Evolutionary conservation across 331 rosid species (phyloP), one percentile per base, ranked within the genome.

Genomic region (Malus hybrid): DNA sequence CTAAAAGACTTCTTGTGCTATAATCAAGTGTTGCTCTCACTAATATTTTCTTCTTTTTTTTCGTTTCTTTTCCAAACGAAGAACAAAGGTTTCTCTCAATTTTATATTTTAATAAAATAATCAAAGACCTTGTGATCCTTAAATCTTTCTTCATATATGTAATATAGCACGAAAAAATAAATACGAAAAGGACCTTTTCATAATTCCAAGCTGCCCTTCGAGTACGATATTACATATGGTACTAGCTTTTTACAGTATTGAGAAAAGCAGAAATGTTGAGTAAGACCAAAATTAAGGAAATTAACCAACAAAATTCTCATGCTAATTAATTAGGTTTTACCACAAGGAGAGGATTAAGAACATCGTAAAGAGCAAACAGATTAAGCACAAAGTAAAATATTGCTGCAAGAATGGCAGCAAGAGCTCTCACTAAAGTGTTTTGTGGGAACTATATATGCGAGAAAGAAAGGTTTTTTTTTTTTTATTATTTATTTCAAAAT

Each of bases 381-480:
- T 81, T 44, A 28, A 85, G 82, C 5, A 81, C 6, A 15, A 82
- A 69, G 56, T 88, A 83, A 29, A 80, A 32, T n/a, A 78, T 28
- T 29, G 84, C 74, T 44, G 88, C 88, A 66, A 66, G 18, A 4
- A 72, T 72, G 72, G 67, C 84, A 5, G 88, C 79, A 0, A 88
- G 88, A 44, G 92, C 78, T 33, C 84, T 46, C n/a, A 50, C 56
- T 50, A 5, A 50, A 50, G 56, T 50, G 56, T 50, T 50, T 50
- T 15, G n/a, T 50, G n/a, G 56, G 9, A 50, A 50, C 56, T 18
- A 50, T 24, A 24, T 24, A 24, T 2, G 56, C 9, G n/a, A 50
- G 56, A 50, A 50, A 50, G n/a, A 15, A 15, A 50, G 56, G 3
- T 4, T 16, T 50, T 6, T 46, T 44, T 29, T 2, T 36, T 7